A percentile compares a stretch with the other conserved stretches of the same genome.
Conservation (phyloP, 2,329 filamentous ascomycete genomes). For the Colletotrichum limetticola region DNA sequence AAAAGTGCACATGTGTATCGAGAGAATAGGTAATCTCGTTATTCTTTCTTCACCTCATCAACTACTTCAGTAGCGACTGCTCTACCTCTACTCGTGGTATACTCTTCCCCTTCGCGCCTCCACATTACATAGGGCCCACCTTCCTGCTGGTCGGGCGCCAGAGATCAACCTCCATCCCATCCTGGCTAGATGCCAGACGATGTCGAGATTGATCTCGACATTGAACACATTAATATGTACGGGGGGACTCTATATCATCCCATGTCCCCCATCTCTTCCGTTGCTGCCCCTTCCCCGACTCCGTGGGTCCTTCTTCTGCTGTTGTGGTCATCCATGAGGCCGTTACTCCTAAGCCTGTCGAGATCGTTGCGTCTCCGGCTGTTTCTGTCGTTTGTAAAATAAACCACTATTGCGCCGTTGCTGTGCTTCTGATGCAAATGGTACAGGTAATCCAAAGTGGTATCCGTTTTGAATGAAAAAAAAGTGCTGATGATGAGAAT, state of each 20-base stretch:
- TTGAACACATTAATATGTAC: slow-evolving; percentile 35
- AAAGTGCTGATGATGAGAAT: slow-evolving; percentile 31
- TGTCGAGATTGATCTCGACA: slow-evolving; percentile 1
- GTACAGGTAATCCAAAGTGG: slow-evolving; percentile 34
- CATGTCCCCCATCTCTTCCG: slow-evolving; percentile 4
- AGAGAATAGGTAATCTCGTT: slow-evolving; percentile 15
- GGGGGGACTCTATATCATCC: slow-evolving; percentile 30
- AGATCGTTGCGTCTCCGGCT: slow-evolving; percentile 16
- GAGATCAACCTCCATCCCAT: background rate
- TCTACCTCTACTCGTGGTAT: slow-evolving; percentile 36
- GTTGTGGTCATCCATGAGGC: slow-evolving; percentile 29
- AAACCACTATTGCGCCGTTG: slow-evolving; percentile 35
- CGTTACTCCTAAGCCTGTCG: slow-evolving; percentile 27
- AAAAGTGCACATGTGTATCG: background rate
- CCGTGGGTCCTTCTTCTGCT: slow-evolving; percentile 22
- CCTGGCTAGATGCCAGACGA: background rate
- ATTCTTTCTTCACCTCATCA: slow-evolving; percentile 30
- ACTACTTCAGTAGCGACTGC: slow-evolving; percentile 38
- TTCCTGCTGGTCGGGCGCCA: slow-evolving; percentile 23
- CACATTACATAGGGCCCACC: slow-evolving; percentile 29
- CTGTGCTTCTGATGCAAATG: slow-evolving; percentile 38
- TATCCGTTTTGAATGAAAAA: slow-evolving; percentile 29
- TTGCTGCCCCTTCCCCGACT: slow-evolving; percentile 18
- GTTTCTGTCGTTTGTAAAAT: slow-evolving; percentile 27
- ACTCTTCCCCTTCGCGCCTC: slow-evolving; percentile 7